A percentile compares a stretch with the other conserved stretches of the same genome.
Conservation (phyloP, 1,139 yeast species). For the Candida sojae region DNA sequence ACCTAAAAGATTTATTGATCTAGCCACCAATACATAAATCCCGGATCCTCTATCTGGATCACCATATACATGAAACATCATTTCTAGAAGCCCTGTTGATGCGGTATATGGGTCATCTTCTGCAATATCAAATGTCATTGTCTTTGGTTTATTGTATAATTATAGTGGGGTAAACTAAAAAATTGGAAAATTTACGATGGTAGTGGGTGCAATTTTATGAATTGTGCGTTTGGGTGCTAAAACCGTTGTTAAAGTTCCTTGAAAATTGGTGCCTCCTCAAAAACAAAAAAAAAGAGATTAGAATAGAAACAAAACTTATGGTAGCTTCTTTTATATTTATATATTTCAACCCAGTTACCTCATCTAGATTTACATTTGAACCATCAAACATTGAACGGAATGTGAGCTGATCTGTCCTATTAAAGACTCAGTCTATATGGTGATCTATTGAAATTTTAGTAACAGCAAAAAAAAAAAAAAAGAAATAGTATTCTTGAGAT, state of each 20-base stretch:
- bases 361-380: not conserved
- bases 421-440: no score
- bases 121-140: not conserved
- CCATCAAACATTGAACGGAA: not conserved
- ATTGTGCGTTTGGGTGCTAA: not conserved
- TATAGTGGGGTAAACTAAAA: not conserved
- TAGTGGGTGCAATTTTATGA: not conserved
- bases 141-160: not conserved
- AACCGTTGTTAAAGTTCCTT: not conserved
- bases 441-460: no score
- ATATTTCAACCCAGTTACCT: not conserved
- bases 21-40: conserved; percentile 14
- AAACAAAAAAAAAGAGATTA: not conserved
- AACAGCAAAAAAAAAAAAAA: no score
- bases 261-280: not conserved
- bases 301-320: not conserved
- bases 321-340: not conserved
- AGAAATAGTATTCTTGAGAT: no score
- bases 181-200: not conserved
- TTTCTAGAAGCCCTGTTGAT: conserved; percentile 3
- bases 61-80: conserved; percentile 4
- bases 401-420: no score
- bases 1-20: conserved; percentile 25
- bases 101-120: conserved; percentile 5
- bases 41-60: conserved; percentile 11